Conservation (phyloP, 306 rosid genomes). For the Fagus sylvatica region DNA sequence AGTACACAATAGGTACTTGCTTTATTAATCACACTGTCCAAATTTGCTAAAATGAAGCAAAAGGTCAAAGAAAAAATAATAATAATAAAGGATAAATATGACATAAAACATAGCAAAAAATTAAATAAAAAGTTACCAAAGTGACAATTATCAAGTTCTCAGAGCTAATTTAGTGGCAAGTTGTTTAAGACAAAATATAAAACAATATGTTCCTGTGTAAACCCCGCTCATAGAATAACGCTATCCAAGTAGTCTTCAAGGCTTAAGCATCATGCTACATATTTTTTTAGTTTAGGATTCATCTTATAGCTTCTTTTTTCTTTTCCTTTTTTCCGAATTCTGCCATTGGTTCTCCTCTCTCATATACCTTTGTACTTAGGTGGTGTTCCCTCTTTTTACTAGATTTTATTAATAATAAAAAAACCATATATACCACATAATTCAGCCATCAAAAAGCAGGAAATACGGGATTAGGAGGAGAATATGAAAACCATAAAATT, state of each 20-base stretch:
- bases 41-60: neutral
- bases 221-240: neutral
- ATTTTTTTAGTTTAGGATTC: too few relatives aligned
- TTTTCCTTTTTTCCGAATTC: too few relatives aligned
- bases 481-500: slow-evolving; percentile 6
- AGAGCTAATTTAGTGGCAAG: too few relatives aligned
- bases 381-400: too few relatives aligned
- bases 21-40: neutral
- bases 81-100: neutral
- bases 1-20: neutral
- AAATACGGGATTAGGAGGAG: neutral
- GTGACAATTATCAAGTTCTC: neutral
- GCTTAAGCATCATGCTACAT: neutral
- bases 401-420: too few relatives aligned
- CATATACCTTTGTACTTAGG: too few relatives aligned
- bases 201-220: neutral
- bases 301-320: too few relatives aligned
- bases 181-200: neutral
- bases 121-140: too few relatives aligned
- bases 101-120: neutral
- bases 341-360: too few relatives aligned
- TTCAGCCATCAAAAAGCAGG: too few relatives aligned
- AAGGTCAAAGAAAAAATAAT: neutral
- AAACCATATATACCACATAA: too few relatives aligned
- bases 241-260: neutral